These are phyloP conservation scores for Magnusiomyces ingens DNA, from an alignment of 1,139 yeast species.

Conservation along the genomic window DNA sequence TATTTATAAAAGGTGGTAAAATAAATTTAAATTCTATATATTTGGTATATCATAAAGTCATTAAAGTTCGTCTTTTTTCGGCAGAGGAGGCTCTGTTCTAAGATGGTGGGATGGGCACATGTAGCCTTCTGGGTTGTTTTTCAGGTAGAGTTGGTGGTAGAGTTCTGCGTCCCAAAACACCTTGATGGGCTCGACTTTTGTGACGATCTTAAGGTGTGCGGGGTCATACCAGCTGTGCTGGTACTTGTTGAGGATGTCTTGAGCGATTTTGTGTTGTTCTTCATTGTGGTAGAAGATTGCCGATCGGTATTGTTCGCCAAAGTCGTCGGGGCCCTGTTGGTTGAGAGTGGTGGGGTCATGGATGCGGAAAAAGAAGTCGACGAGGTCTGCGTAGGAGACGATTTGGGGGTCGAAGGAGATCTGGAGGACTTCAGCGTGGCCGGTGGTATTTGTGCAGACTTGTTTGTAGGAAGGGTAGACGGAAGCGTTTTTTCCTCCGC, in stretches of 20 bases:
- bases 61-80: not conserved
- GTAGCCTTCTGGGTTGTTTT: constrained; percentile 75
- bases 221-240: constrained; percentile 51
- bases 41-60: not conserved
- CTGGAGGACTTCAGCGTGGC: constrained; percentile 66
- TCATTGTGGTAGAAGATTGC: constrained; percentile 59
- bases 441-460: constrained; percentile 70
- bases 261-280: constrained; percentile 43
- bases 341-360: constrained; percentile 67
- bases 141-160: constrained; percentile 79
- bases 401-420: constrained; percentile 68
- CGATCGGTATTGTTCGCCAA: constrained; percentile 78
- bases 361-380: constrained; percentile 81
- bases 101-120: constrained; percentile 83
- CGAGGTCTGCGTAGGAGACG: constrained; percentile 52
- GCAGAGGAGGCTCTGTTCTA: constrained; percentile 37
- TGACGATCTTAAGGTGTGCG: constrained; percentile 44
- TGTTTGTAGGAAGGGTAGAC: constrained; percentile 60
- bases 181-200: constrained; percentile 60
- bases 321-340: constrained; percentile 68
- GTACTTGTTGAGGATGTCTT: constrained; percentile 35
- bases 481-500: constrained; percentile 53
- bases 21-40: not conserved
- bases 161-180: constrained; percentile 89
- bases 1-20: not conserved